Conservation (phyloP, 2,329 filamentous ascomycete genomes). For the Sphaerulina populicola region DNA sequence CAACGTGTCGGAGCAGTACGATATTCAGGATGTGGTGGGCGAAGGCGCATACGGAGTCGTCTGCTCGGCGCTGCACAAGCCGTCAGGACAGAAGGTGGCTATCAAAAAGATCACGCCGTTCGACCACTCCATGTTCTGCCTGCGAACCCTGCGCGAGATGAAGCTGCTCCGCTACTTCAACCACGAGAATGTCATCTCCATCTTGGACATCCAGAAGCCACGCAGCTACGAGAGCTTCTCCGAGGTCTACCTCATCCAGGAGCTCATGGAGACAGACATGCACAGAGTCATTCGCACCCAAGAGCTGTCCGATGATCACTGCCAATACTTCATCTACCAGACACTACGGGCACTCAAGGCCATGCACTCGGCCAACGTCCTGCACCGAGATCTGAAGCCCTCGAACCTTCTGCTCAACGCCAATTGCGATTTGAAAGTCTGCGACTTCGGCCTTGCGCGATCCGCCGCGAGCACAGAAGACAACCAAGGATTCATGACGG, state of each 20-base stretch:
- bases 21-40: slow-evolving; percentile 98
- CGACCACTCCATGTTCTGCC: slow-evolving; percentile 55
- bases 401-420: slow-evolving; percentile 95
- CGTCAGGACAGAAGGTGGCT: slow-evolving; percentile 93
- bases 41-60: slow-evolving; percentile 98
- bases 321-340: slow-evolving; percentile 99
- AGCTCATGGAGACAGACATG: slow-evolving; percentile 99
- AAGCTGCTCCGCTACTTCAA: slow-evolving; percentile 98
- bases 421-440: slow-evolving; percentile 98
- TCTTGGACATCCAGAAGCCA: slow-evolving; percentile 97
- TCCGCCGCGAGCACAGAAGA: slow-evolving; percentile 96
- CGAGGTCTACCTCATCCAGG: slow-evolving; percentile 97
- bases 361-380: slow-evolving; percentile 97
- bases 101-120: slow-evolving; percentile 99
- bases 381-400: slow-evolving; percentile 94
- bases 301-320: slow-evolving; percentile 96
- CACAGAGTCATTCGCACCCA: slow-evolving; percentile 97
- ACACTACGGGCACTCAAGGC: slow-evolving; percentile 94
- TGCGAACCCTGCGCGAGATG: slow-evolving; percentile 96
- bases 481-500: slow-evolving; percentile 99
- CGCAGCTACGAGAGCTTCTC: slow-evolving; percentile 92
- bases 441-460: slow-evolving; percentile 87
- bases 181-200: slow-evolving; percentile 99
- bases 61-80: slow-evolving; percentile 96
- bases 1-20: slow-evolving; percentile 99